Conservation (phyloP, 2,329 filamentous ascomycete species). For the Paraphaeosphaeria minitans region DNA sequence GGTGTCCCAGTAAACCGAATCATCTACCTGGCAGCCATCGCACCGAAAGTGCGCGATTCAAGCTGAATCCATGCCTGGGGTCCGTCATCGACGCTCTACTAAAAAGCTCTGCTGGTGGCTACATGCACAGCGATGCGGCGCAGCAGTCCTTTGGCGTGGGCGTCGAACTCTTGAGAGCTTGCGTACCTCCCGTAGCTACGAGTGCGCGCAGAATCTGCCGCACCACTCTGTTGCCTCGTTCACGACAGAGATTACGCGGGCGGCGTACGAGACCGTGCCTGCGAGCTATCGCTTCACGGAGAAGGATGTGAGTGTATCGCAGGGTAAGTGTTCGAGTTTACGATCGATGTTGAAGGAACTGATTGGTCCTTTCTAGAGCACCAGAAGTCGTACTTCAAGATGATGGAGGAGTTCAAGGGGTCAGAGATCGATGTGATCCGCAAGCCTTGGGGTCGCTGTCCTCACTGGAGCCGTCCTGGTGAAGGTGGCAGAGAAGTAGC, state of each 20-base stretch:
- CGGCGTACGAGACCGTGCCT: constrained; percentile 47
- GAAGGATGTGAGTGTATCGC: constrained; percentile 37
- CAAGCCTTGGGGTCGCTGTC: constrained; percentile 43
- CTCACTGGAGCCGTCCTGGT: constrained; percentile 31
- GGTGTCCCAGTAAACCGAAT: constrained; percentile 20
- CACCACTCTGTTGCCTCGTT: constrained; percentile 46
- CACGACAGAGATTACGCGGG: constrained; percentile 37
- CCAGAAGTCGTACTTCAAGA: constrained; percentile 40
- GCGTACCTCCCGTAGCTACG: no score
- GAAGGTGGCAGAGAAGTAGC: constrained; percentile 13
- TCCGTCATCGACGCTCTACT: constrained; percentile 5
- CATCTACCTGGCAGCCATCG: constrained; percentile 22
- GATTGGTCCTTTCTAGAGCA: constrained; percentile 3
- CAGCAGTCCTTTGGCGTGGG: constrained; percentile 13
- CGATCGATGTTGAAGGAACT: neutral
- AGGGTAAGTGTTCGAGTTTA: constrained; percentile 3
- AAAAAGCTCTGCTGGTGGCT: constrained; percentile 13
- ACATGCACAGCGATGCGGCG: constrained; percentile 21
- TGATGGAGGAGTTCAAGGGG: constrained; percentile 42
- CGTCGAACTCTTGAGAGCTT: constrained; percentile 24
- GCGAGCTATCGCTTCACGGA: constrained; percentile 49
- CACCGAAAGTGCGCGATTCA: constrained; percentile 20
- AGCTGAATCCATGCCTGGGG: constrained; percentile 9
- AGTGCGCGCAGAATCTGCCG: constrained; percentile 18
- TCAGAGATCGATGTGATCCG: constrained; percentile 45